Evolutionary conservation across 495 filamentous ascomycete genomes (phyloP).

Genomic region (Mycothermus thermophilus): DNA sequence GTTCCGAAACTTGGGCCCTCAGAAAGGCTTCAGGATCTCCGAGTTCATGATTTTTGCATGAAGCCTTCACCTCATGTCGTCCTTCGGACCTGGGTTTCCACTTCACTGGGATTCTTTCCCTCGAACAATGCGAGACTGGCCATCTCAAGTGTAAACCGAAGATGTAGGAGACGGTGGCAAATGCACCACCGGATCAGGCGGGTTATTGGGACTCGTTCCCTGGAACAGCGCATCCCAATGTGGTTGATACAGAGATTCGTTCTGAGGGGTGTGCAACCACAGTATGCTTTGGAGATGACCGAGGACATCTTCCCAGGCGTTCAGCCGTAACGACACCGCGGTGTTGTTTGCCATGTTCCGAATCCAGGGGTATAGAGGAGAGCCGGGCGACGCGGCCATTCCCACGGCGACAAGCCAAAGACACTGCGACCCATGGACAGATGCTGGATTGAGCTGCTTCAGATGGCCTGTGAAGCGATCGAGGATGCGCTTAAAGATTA

Average conservation of each 20-base stretch:
- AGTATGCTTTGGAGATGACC: conserved; percentile 19
- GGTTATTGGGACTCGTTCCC: background rate
- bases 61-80: no score
- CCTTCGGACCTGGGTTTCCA: no score
- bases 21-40: no score
- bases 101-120: no score
- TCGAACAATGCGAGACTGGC: no score
- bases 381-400: conserved; percentile 23
- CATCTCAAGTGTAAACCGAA: no score
- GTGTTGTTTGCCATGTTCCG: conserved; percentile 1
- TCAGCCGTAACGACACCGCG: conserved; percentile 11
- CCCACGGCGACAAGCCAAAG: conserved; percentile 31
- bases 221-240: conserved; percentile 3
- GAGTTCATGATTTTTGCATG: no score
- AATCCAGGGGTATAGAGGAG: conserved; percentile 22
- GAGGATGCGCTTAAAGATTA: conserved; percentile 23
- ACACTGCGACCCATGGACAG: conserved; percentile 12
- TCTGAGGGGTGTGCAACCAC: conserved; percentile 19
- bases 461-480: conserved; percentile 19
- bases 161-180: background rate
- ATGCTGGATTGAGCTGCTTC: conserved; percentile 7
- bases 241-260: conserved; percentile 5
- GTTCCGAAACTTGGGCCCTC: background rate
- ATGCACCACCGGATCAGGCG: background rate
- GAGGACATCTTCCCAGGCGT: conserved; percentile 15